These are phyloP conservation scores for Diplocarpon mali DNA, from an alignment of 2,329 filamentous ascomycete species.

Conservation along the genomic window DNA sequence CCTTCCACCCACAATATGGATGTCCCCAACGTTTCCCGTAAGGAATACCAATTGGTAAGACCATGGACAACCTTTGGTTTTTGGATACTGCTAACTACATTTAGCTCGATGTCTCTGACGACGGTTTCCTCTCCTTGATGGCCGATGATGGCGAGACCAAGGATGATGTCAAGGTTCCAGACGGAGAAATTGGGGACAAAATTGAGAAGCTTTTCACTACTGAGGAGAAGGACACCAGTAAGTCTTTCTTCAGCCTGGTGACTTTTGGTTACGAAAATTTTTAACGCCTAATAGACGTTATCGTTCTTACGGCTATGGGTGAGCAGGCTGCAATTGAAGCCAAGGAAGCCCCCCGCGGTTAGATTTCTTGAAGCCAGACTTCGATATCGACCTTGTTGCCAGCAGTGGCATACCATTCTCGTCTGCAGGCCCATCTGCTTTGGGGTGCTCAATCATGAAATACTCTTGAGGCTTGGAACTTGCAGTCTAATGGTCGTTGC, in stretches of 20 bases:
- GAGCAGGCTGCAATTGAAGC: constrained; percentile 86
- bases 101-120: constrained; percentile 89
- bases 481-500: constrained; percentile 33
- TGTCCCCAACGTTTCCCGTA: constrained; percentile 83
- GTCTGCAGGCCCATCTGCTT: constrained; percentile 18
- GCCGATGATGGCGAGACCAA: constrained; percentile 75
- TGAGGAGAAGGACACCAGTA: constrained; percentile 91
- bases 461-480: constrained; percentile 23
- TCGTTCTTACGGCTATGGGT: constrained; percentile 90
- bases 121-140: constrained; percentile 93
- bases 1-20: constrained; percentile 98
- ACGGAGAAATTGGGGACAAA: constrained; percentile 79
- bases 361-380: constrained; percentile 16
- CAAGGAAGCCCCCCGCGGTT: constrained; percentile 68
- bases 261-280: neutral
- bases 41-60: constrained; percentile 91
- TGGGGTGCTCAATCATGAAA: constrained; percentile 16
- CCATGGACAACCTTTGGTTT: neutral
- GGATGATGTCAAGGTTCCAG: constrained; percentile 90
- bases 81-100: constrained; percentile 1
- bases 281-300: constrained; percentile 51
- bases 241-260: constrained; percentile 34
- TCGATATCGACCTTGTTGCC: constrained; percentile 24
- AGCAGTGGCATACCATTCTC: constrained; percentile 20
- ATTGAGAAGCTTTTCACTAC: constrained; percentile 68